Evolutionary conservation across 768 basidiomycete species (phyloP), one percentile per base, ranked within the genome.

Genomic region (Mycena vitilis): DNA sequence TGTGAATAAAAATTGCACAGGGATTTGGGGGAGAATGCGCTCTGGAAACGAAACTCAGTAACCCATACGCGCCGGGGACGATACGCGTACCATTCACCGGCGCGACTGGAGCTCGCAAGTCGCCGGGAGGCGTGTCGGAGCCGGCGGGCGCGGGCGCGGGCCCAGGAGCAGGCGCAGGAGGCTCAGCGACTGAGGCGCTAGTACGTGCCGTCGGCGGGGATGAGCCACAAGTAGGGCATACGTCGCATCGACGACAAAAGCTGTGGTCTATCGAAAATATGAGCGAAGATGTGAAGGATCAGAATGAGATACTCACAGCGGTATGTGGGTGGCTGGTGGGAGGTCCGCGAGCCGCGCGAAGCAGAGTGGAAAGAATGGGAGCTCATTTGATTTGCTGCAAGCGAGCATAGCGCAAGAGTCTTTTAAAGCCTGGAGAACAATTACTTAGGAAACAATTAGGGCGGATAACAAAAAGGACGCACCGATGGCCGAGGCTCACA

Each of bases 401-500:
- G 25, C 23, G 15, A 34, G 49, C 25, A 47, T 36, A 60, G 57
- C 38, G 37, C 34, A 5, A 48, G 64, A 15, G 57, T 49, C 18
- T 49, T n/a, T 48, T 61, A 37, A 49, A 60, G 53, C 58, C 52
- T 54, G 51, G 44, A 61, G 61, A 58, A 63, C 67, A 63, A 68
- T 68, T 65, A 60, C 40, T 57, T 65, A 47, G 63, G 18, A 62
- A 68, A 68, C 67, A 63, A 68, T 59, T 59, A 55, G 57, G 38
- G 30, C 38, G 16, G 65, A 60, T 52, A 60, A 65, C 56, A 58
- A 58, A 30, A 52, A 38, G 38, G 56, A 65, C 65, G 57, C 45
- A 49, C 56, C 56, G 57, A 58, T 42, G 64, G 59, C 49, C 13
- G 36, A 9, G 48, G 45, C 10, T 30, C 56, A 37, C 55, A 40